Percentiles rank a stretch among this genome's conserved stretches.
phyloP scores from a whole-genome alignment of 306 rosid genomes.

The Pterocarpus santalinus region DNA sequence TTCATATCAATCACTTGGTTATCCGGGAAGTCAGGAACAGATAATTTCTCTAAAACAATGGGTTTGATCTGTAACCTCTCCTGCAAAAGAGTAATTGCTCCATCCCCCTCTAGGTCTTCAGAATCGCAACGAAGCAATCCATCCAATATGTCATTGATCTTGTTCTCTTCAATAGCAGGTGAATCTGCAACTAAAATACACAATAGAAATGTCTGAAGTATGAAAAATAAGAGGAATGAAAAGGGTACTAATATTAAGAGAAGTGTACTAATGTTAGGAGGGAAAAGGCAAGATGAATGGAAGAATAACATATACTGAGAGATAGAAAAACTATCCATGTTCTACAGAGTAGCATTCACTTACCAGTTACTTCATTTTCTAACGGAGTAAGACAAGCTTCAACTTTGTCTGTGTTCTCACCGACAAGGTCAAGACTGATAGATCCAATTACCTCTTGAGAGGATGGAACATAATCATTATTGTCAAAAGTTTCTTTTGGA shows the following conservation, averaged over 20 bases:
- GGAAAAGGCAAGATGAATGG: neutral
- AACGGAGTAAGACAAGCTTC: conserved; percentile 38
- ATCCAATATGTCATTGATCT: conserved; percentile 56
- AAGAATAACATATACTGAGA: neutral
- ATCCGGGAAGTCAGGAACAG: conserved; percentile 69
- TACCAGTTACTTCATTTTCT: conserved; percentile 62
- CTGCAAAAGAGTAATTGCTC: conserved; percentile 63
- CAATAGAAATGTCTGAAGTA: conserved; percentile 7
- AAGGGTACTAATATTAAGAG: neutral
- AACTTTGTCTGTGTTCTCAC: conserved; percentile 47
- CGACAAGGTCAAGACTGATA: conserved; percentile 46
- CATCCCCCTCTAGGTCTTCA: conserved; percentile 75
- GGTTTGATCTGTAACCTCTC: conserved; percentile 78
- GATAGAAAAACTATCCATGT: conserved; percentile 14
- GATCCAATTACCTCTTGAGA: conserved; percentile 65
- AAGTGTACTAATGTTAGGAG: neutral
- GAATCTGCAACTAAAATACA: conserved; percentile 58
- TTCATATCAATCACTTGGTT: conserved; percentile 55
- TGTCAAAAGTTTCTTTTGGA: conserved; percentile 46
- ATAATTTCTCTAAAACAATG: conserved; percentile 60
- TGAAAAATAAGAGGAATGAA: neutral
- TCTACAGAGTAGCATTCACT: conserved; percentile 16
- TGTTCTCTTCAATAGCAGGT: conserved; percentile 51
- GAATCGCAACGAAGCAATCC: conserved; percentile 59
- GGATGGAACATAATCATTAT: conserved; percentile 46